Evolutionary conservation across 495 filamentous ascomycete species (phyloP), one percentile per base, ranked within the genome.

Genomic region (Aspergillus incahuasiensis): DNA sequence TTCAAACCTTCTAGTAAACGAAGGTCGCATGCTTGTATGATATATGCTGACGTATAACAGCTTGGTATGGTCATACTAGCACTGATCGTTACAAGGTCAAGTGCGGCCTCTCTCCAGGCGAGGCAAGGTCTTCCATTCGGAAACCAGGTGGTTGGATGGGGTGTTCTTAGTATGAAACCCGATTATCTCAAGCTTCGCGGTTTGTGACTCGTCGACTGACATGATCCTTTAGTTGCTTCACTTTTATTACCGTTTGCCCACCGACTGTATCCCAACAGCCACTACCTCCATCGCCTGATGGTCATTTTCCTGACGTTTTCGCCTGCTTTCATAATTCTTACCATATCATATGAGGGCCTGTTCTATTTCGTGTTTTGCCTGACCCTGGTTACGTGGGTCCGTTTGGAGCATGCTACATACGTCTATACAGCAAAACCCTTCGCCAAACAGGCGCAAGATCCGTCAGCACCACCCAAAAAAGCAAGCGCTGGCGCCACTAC

Each of bases 321-420:
- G 0, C 95, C 95, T 0, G 86, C 86, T 11, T 99, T 99, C 67
- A 88, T 99, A 66, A 88, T 97, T 61, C 86, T 99, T 56, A 96
- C 91, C 21, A 97, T 97, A 68, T 95, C 91, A 16, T 99, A 96
- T 77, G 95, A 99, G 68, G 94, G 95, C 0, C 77, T 99, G 3
- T 99, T 99, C 73, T 97, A 96, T 75, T 80, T 96, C 58, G 85
- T 85, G 18, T 97, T 97, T 71, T 91, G 84, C 64, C 75, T 87
- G 42, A 86, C 87, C 19, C 78, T 99, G 9, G 77, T 95, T 54
- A 87, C 85, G 56, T 99, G 95, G 95, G 90, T 96, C 19, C 83
- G 85, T 20, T 76, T 97, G 0, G 95, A 99, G 66, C 87, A 96
- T 60, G 86, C 82, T 35, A 80, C 90, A 52, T 87, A 90, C 68